These are phyloP conservation scores for Termitomyces eurrhizus DNA, from an alignment of 768 basidiomycete species.

Conservation along the genomic window DNA sequence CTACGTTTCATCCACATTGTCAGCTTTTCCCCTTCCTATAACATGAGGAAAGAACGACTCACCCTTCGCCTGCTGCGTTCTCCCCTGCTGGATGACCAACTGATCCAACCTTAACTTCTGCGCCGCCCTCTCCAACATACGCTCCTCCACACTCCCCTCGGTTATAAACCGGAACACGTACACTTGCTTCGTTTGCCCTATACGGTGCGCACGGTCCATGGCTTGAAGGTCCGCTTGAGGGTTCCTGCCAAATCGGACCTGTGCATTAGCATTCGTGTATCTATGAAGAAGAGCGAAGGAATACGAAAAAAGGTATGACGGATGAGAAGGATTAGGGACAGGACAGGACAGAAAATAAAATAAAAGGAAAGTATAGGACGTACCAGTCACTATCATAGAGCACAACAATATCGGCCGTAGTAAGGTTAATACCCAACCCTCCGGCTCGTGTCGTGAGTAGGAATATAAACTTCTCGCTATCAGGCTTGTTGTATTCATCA, in stretches of 20 bases:
- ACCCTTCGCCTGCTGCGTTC: slow-evolving; percentile 80
- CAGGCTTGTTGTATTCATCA: slow-evolving; percentile 96
- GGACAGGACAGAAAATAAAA: not conserved
- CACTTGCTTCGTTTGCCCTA: slow-evolving; percentile 96
- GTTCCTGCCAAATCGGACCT: slow-evolving; percentile 55
- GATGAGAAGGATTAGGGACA: not conserved
- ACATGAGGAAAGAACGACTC: not conserved
- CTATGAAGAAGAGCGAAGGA: not conserved
- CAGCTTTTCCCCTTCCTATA: not conserved
- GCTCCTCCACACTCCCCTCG: slow-evolving; percentile 92
- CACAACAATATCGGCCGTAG: slow-evolving; percentile 91
- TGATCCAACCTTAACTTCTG: slow-evolving; percentile 95
- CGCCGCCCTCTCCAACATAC: slow-evolving; percentile 91
- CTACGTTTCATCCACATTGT: slow-evolving; percentile 29
- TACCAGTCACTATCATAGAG: slow-evolving; percentile 97
- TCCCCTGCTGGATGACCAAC: slow-evolving; percentile 94
- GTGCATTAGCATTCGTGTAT: not conserved
- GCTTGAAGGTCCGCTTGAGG: slow-evolving; percentile 99
- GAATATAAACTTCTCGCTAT: slow-evolving; percentile 94
- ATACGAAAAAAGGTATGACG: no score
- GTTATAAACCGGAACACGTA: slow-evolving; percentile 98
- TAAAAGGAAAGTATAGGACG: slow-evolving; percentile 13
- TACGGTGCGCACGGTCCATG: slow-evolving; percentile 97
- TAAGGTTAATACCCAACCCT: slow-evolving; percentile 95
- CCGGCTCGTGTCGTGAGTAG: slow-evolving; percentile 95